phyloP scores from a whole-genome alignment of 805 yeast species.

The Debaryomyces tyrocola region DNA sequence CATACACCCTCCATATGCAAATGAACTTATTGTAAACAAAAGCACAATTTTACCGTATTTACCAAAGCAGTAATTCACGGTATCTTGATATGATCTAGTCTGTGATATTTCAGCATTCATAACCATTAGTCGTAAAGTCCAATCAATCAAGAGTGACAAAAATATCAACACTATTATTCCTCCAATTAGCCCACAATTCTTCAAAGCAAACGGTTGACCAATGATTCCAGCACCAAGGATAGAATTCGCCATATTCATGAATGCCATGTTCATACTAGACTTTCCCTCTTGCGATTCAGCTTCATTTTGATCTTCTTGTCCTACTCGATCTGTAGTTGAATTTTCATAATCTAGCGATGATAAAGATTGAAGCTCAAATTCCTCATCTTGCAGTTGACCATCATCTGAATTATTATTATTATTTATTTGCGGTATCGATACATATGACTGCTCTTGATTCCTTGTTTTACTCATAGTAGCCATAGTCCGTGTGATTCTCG shows the following conservation, averaged over 20 bases:
- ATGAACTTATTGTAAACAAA: constrained; percentile 75
- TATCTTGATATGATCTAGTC: constrained; percentile 77
- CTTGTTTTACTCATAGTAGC: not conserved
- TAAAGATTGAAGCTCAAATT: constrained; percentile 7
- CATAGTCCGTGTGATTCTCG: not conserved
- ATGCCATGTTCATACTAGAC: constrained; percentile 72
- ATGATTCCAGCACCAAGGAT: constrained; percentile 95
- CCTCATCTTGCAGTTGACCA: not conserved
- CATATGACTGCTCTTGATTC: constrained; percentile 3
- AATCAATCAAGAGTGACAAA: constrained; percentile 75
- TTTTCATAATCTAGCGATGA: constrained; percentile 3
- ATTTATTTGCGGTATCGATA: constrained; percentile 4
- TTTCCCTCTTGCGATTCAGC: constrained; percentile 23
- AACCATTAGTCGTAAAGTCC: constrained; percentile 81
- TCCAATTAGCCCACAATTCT: constrained; percentile 75
- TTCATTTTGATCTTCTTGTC: constrained; percentile 5
- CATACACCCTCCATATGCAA: constrained; percentile 92
- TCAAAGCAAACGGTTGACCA: constrained; percentile 88
- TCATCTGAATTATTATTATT: not conserved
- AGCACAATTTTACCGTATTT: constrained; percentile 64
- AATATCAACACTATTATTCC: constrained; percentile 62
- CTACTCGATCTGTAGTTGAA: not conserved
- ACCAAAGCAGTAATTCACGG: constrained; percentile 80
- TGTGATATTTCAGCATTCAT: constrained; percentile 79
- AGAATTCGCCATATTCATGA: constrained; percentile 96